These are phyloP conservation scores for Suillus subluteus DNA, from an alignment of 768 basidiomycete species.

Conservation along the genomic window DNA sequence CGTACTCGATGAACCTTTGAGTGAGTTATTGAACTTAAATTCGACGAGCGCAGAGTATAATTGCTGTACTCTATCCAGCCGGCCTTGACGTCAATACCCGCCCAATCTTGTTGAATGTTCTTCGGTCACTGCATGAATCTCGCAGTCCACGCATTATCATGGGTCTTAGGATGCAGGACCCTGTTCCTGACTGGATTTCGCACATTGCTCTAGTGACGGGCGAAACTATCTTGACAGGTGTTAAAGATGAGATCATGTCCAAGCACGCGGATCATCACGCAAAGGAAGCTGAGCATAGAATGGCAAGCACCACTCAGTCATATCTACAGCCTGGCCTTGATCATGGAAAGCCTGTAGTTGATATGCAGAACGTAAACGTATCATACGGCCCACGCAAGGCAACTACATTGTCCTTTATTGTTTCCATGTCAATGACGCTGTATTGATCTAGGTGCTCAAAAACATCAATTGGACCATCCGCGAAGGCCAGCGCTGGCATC, in stretches of 20 bases:
- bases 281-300: conserved; percentile 2
- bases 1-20: conserved; percentile 90
- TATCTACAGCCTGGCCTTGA: neutral
- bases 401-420: conserved; percentile 14
- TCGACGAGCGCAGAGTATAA: neutral
- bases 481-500: conserved; percentile 86
- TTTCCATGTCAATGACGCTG: conserved; percentile 2
- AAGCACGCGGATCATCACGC: conserved; percentile 19
- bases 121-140: conserved; percentile 54
- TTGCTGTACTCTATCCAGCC: conserved; percentile 47
- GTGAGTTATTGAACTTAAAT: conserved; percentile 45
- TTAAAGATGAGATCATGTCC: conserved; percentile 48
- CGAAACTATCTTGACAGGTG: conserved; percentile 54
- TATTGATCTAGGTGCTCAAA: conserved; percentile 61
- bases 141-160: conserved; percentile 64
- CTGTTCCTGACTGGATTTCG: conserved; percentile 71
- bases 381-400: conserved; percentile 69
- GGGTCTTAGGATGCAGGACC: conserved; percentile 70
- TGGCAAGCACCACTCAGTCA: neutral
- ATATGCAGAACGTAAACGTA: conserved; percentile 70
- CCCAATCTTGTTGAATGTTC: conserved; percentile 53
- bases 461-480: conserved; percentile 82
- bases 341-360: conserved; percentile 50
- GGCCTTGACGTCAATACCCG: conserved; percentile 74
- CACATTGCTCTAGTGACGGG: conserved; percentile 62